Percentiles rank a stretch among this genome's conserved stretches.
Conservation (phyloP, 306 rosid genomes). For the Trichosanthes cucumerina region DNA sequence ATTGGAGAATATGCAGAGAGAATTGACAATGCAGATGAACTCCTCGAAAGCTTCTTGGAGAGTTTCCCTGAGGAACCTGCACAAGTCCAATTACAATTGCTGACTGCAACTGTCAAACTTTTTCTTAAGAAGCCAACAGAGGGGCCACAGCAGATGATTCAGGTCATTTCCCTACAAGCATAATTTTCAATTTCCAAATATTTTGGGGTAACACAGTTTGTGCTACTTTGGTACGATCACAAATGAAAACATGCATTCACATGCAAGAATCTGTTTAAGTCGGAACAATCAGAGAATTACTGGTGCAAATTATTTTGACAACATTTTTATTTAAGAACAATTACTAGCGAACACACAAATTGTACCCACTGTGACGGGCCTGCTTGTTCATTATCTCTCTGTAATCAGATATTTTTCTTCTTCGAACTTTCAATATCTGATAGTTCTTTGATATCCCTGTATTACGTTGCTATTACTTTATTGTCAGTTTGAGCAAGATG, state of each 20-base stretch:
- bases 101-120: conserved; percentile 97
- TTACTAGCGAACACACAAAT: background rate
- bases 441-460: background rate
- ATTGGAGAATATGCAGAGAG: conserved; percentile 99
- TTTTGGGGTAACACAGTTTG: conserved; percentile 2
- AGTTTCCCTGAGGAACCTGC: conserved; percentile 96
- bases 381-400: background rate
- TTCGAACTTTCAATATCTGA: background rate
- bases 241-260: background rate
- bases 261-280: background rate
- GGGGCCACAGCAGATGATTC: conserved; percentile 99
- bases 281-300: background rate
- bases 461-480: background rate
- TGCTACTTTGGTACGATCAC: background rate
- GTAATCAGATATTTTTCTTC: background rate
- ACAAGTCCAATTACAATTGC: conserved; percentile 89
- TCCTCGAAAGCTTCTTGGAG: conserved; percentile 96
- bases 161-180: conserved; percentile 39
- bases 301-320: background rate
- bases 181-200: background rate
- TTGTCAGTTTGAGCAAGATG: conserved; percentile 4
- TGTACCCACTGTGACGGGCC: background rate
- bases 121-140: conserved; percentile 99
- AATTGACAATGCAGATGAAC: conserved; percentile 99
- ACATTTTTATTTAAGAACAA: background rate